Evolutionary conservation across 2,329 filamentous ascomycete species (phyloP).

Genomic region (Fusarium musae): DNA sequence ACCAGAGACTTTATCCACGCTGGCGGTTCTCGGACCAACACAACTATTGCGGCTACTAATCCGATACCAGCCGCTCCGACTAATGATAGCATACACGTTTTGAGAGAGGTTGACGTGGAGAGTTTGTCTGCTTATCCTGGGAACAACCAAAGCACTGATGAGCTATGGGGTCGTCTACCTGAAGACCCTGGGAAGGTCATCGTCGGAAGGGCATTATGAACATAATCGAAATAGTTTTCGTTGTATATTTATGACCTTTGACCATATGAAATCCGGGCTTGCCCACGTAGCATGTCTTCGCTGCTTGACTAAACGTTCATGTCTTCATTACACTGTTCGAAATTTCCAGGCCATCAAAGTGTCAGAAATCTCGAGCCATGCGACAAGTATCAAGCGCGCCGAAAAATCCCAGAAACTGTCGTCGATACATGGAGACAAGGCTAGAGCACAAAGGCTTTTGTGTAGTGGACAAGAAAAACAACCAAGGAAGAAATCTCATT

Average conservation of each 20-base stretch:
- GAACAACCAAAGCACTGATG: conserved; percentile 23
- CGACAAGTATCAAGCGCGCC: rapidly evolving
- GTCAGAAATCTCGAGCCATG: rapidly evolving
- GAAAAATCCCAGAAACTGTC: neutral
- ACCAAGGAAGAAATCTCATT: neutral
- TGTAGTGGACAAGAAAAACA: neutral
- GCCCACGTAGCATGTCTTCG: no score
- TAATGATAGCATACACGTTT: conserved; percentile 19
- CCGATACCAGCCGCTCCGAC: neutral
- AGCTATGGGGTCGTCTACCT: conserved; percentile 3
- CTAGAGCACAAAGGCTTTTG: neutral
- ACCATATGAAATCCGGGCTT: no score
- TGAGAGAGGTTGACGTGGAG: conserved; percentile 28
- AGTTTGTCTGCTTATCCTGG: neutral
- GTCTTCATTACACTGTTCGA: no score
- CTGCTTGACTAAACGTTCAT: no score
- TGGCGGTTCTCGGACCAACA: neutral
- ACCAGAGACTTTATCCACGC: neutral
- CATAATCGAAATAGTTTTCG: no score
- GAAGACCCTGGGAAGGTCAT: neutral
- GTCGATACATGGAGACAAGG: neutral
- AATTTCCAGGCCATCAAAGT: no score
- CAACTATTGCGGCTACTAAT: neutral
- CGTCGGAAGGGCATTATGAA: neutral
- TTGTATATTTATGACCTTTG: no score